phyloP scores from a whole-genome alignment of 225 moss, liverwort and hornwort species.

The Climacium dendroides region DNA sequence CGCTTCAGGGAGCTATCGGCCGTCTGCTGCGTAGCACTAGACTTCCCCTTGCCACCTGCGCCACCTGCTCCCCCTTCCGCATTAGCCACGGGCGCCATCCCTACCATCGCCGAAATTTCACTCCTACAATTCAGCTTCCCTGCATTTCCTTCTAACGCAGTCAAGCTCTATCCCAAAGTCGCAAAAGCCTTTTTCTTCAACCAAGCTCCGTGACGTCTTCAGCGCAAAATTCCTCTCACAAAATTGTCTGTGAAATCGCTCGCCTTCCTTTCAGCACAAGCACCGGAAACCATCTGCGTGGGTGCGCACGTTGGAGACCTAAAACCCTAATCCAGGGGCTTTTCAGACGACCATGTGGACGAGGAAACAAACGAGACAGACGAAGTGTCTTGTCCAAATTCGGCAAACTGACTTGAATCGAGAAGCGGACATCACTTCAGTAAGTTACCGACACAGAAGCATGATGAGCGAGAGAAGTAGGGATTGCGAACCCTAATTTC shows the following conservation, averaged over 20 bases:
- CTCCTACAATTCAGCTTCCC: neutral
- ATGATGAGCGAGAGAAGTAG: no score
- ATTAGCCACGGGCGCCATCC: slow-evolving; percentile 14
- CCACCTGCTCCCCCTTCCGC: slow-evolving; percentile 29
- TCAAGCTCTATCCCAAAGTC: neutral
- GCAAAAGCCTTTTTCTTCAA: neutral
- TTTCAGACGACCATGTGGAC: neutral
- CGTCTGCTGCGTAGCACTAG: slow-evolving; percentile 24
- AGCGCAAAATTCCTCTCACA: neutral
- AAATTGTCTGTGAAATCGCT: neutral
- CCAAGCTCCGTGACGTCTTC: neutral
- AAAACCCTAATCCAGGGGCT: neutral
- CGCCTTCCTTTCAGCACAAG: neutral
- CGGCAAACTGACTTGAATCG: neutral
- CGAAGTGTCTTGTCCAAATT: neutral
- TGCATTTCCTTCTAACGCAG: neutral
- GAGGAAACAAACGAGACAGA: neutral
- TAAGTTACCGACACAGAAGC: neutral
- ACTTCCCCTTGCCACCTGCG: slow-evolving; percentile 21
- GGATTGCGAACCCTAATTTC: neutral
- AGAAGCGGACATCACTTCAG: neutral
- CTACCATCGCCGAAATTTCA: slow-evolving; percentile 11
- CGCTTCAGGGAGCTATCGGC: slow-evolving; percentile 59
- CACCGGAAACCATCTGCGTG: neutral
- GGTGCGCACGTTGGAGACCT: neutral